Percentiles rank a stretch among this genome's conserved stretches.
Evolutionary conservation across 345 rosid genomes (phyloP).

Genomic region (Eucalyptus polyanthemos): DNA sequence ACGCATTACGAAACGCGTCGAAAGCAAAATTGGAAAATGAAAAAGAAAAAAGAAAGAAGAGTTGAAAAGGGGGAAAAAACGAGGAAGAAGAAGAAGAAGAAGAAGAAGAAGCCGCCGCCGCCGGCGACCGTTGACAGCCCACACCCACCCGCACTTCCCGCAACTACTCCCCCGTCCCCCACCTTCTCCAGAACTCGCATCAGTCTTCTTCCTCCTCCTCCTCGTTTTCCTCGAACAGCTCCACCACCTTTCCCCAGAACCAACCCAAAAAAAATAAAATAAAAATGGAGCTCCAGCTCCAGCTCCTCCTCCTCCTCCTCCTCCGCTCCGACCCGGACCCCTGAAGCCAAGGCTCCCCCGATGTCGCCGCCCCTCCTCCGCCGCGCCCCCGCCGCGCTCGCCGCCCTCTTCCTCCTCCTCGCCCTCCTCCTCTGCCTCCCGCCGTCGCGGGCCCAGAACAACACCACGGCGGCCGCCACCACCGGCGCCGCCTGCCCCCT

Average conservation of each 20-base stretch:
- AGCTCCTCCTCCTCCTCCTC: background rate
- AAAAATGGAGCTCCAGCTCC: background rate
- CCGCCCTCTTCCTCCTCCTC: slow-evolving; percentile 1
- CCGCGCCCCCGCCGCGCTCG: background rate
- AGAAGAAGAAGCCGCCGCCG: background rate
- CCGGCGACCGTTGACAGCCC: background rate
- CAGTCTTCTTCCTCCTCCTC: background rate
- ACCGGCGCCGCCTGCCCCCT: slow-evolving; percentile 50
- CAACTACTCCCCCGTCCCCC: background rate
- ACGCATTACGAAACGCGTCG: background rate
- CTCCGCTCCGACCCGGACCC: background rate
- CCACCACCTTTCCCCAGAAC: background rate
- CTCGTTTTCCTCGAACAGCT: background rate
- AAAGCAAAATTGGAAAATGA: background rate
- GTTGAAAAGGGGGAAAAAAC: background rate
- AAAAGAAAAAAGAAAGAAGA: background rate
- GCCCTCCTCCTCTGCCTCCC: background rate
- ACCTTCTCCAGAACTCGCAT: background rate
- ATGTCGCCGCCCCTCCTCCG: background rate
- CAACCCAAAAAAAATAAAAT: too few species aligned
- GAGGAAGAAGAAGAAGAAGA: background rate
- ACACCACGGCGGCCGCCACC: background rate
- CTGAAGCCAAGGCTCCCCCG: background rate
- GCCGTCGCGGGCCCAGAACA: slow-evolving; percentile 2
- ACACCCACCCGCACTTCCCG: background rate